These are phyloP conservation scores for Cercospora berteroae DNA, from an alignment of 2,329 filamentous ascomycete genomes.

Conservation along the genomic window DNA sequence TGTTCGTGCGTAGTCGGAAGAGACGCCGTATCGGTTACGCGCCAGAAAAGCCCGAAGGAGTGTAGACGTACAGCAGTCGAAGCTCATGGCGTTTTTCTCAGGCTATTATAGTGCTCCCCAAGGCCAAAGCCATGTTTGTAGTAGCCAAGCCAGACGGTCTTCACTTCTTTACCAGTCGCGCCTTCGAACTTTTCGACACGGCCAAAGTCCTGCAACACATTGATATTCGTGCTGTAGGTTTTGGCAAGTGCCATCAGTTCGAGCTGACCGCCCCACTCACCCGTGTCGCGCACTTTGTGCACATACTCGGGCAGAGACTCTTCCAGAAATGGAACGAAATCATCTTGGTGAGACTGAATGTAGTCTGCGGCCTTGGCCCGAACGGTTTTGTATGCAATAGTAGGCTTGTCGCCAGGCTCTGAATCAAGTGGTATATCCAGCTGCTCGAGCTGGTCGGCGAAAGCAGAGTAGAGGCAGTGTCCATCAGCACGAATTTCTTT, in stretches of 20 bases:
- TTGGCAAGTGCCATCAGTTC: conserved; percentile 83
- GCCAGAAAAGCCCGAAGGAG: background rate
- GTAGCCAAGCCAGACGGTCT: conserved; percentile 85
- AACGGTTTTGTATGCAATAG: conserved; percentile 61
- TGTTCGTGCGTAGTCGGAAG: conserved; percentile 12
- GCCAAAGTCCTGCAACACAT: conserved; percentile 79
- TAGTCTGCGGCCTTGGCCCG: conserved; percentile 71
- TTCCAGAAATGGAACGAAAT: conserved; percentile 85
- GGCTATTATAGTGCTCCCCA: conserved; percentile 95
- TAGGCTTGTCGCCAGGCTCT: conserved; percentile 17
- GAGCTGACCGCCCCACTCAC: conserved; percentile 93
- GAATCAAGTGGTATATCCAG: conserved; percentile 44
- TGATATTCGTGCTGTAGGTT: conserved; percentile 75
- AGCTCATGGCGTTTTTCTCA: conserved; percentile 46
- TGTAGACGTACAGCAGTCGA: background rate
- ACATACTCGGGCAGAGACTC: conserved; percentile 73
- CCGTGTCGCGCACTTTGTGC: conserved; percentile 75
- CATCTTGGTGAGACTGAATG: conserved; percentile 70
- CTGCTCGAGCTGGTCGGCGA: conserved; percentile 75
- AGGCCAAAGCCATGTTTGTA: conserved; percentile 91
- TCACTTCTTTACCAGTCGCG: conserved; percentile 37
- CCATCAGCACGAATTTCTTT: conserved; percentile 84
- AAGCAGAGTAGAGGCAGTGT: conserved; percentile 89
- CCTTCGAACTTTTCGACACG: conserved; percentile 68
- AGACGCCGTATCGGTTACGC: background rate